Base-by-base conservation (phyloP, 495 filamentous ascomycete species). In the Tuber borchii region DNA sequence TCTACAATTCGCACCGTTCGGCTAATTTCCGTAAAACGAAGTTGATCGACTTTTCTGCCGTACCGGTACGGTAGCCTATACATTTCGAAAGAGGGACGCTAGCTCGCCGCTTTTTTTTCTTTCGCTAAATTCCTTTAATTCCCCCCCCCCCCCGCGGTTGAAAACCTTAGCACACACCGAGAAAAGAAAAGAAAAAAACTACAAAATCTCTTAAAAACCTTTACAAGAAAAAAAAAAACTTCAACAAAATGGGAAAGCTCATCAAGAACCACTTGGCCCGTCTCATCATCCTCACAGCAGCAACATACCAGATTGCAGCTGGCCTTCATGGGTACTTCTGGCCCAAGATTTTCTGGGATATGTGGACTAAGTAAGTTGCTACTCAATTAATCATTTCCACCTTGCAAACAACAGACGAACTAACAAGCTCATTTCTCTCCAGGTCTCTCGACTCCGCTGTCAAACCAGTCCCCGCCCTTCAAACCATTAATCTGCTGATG, bases 231-330 rank as follows among this genome's bases (percentile, higher is more conserved):
- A 51, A 51, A 45, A n/a, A 46, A 56, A 79, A 73, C 22, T 34
- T 71, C 37, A 79, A 56, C 84, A 88, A 82, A 81, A 99, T 99
- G 95, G 95, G 95, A 84, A 93, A 90, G 83, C 90, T 99, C 78
- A 99, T 99, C 87, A 98, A 97, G 87, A 98, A 98, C 87, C 95
- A 99, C 87, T 97, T 94, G 93, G 96, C 93, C 72, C 90, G 95
- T 71, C 90, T 97, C 79, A 93, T 97, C 82, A 88, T 95, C 84
- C 87, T 98, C 80, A 92, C 93, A 2, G 91, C 95, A 8, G 90
- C 92, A 83, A 85, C 86, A 69, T 97, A 97, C 83, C 96, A 99
- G 90, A 82, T 97, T 74, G 91, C 89, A 78, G 93, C 93, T 76
- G 90, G 91, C 1, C 84, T 99, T 72, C 88, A 93, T 85, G 91